Percentiles rank a stretch among this genome's conserved stretches.
phyloP scores from a whole-genome alignment of 2,329 filamentous ascomycete species.

The Aspergillus eucalypticola region DNA sequence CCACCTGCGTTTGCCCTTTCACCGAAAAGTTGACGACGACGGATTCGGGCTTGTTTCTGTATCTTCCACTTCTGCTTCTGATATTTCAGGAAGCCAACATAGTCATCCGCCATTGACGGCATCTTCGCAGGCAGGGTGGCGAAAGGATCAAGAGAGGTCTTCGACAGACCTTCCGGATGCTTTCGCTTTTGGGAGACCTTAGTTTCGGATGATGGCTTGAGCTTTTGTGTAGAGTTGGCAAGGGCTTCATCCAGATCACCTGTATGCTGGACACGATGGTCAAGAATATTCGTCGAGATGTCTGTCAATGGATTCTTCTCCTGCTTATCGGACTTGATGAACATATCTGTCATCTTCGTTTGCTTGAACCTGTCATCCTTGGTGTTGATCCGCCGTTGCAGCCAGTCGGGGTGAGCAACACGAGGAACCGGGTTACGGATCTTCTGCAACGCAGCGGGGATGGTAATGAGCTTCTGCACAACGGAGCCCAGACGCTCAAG shows the following conservation, averaged over 20 bases:
- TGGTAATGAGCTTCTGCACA: constrained; percentile 98
- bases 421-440: constrained; percentile 91
- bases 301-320: constrained; percentile 70
- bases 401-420: constrained; percentile 93
- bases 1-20: constrained; percentile 67
- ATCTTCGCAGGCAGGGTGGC: constrained; percentile 78
- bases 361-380: constrained; percentile 99
- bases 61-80: constrained; percentile 99
- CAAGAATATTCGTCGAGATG: constrained; percentile 64
- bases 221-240: constrained; percentile 69
- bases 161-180: constrained; percentile 63
- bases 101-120: constrained; percentile 83
- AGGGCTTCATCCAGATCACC: constrained; percentile 72
- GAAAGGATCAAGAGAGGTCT: constrained; percentile 73
- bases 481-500: constrained; percentile 92
- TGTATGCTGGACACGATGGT: constrained; percentile 56
- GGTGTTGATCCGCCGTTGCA: constrained; percentile 86
- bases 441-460: constrained; percentile 93
- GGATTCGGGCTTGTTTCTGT: constrained; percentile 83
- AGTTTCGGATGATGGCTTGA: constrained; percentile 61
- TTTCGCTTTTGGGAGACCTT: constrained; percentile 68
- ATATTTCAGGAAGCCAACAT: constrained; percentile 82
- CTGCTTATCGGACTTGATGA: constrained; percentile 54
- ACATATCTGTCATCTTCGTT: constrained; percentile 95
- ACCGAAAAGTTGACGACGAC: constrained; percentile 88